Base-by-base conservation (phyloP, 768 basidiomycete genomes). In the Nevesoporus exiguus region DNA sequence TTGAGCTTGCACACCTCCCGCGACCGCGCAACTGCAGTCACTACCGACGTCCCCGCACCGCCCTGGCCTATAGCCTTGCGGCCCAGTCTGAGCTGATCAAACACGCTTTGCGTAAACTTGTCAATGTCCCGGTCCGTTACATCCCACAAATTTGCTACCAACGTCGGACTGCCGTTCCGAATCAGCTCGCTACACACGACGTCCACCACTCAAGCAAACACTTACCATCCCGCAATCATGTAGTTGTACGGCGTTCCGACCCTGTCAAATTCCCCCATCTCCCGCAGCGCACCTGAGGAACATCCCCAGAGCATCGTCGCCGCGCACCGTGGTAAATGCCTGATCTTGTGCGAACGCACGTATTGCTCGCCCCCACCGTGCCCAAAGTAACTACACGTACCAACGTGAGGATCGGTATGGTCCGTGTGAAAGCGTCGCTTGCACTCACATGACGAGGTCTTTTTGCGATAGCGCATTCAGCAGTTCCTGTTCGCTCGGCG, bases 251-350 rank as follows among this genome's bases (percentile, higher is more conserved):
- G 93, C 14, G 93, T 98, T 19, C 97, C 97, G 14, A 82, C 80
- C 10, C 91, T 79, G 64, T 98, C 97, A 63, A 94, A 95, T 60
- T 97, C 93, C 4, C 97, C 97, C 84, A 92, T 91, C 45, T 96
- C 91, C 51, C 81, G 79, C 57, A 99, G 70, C 1, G 81, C 73
- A 10, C 96, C 97, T 0, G 95, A 98, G 0, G 97, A 99, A 76
- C 97, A 99, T 1, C 97, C 97, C 97, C 96, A 99, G 3, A 99
- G 80, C 92, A 98, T 94, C 1, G 90, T 89, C 14, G 88, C 87
- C 7, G 97, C 95, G 66, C 97, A 98, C n/a, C 79, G 77, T 1
- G 81, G 80, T 31, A 98, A 76, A 55, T 86, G 81, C 8, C 91
- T 80, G 49, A 99, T 83, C 63, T 86, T 89, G 67, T 90, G 87